Evolutionary conservation across 2,329 filamentous ascomycete species (phyloP).

Genomic region (Aspergillus tubingensis): DNA sequence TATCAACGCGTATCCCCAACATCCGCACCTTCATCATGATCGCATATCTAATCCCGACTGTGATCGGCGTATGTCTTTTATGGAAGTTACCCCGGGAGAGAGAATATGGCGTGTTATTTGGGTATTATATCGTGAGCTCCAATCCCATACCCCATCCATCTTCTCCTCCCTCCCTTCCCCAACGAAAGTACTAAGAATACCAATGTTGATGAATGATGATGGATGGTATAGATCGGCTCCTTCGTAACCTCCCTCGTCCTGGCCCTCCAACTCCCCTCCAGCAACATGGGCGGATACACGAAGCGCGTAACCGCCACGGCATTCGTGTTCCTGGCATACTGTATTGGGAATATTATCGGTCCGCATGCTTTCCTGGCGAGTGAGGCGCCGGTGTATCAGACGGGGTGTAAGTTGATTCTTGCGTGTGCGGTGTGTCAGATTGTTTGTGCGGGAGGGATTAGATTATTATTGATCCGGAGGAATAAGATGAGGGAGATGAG

Average conservation of each 20-base stretch:
- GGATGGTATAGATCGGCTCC: constrained; percentile 31
- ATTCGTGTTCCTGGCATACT: constrained; percentile 48
- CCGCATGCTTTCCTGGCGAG: constrained; percentile 47
- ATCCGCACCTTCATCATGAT: constrained; percentile 56
- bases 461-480: constrained; percentile 20
- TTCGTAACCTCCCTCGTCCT: constrained; percentile 57
- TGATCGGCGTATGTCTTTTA: constrained; percentile 52
- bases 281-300: constrained; percentile 52
- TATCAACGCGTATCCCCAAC: constrained; percentile 55
- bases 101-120: constrained; percentile 52
- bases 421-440: constrained; percentile 31
- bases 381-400: constrained; percentile 51
- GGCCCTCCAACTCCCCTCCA: constrained; percentile 47
- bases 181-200: too few relatives aligned
- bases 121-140: constrained; percentile 50
- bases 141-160: too few relatives aligned
- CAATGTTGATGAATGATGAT: too few relatives aligned
- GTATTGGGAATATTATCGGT: constrained; percentile 49
- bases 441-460: constrained; percentile 21
- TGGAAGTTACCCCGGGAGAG: constrained; percentile 52
- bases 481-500: constrained; percentile 24
- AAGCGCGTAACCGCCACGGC: constrained; percentile 53
- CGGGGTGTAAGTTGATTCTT: constrained; percentile 55
- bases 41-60: constrained; percentile 54
- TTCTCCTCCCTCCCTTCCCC: too few relatives aligned